phyloP scores from a whole-genome alignment of 805 yeast genomes.

The Metschnikowia lachancei region DNA sequence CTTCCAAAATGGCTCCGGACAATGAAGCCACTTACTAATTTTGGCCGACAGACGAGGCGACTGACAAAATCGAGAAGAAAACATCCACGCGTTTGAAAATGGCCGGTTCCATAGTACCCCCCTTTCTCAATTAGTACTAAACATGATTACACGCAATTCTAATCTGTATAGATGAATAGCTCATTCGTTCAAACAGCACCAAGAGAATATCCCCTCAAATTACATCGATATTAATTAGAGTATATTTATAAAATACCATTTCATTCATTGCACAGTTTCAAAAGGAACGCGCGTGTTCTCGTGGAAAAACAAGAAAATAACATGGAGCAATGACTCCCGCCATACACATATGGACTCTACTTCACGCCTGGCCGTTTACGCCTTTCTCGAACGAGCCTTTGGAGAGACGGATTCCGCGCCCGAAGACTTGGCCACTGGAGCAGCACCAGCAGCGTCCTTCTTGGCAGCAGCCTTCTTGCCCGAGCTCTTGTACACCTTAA shows the following conservation, averaged over 20 bases:
- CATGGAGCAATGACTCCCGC: background rate
- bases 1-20: too few relatives aligned
- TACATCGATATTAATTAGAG: constrained; percentile 1
- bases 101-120: too few relatives aligned
- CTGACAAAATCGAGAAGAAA: too few relatives aligned
- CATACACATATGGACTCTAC: background rate
- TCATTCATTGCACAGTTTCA: background rate
- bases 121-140: too few relatives aligned
- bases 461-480: constrained; percentile 25
- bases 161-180: too few relatives aligned
- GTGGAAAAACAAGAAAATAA: background rate
- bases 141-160: too few relatives aligned
- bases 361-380: constrained; percentile 13
- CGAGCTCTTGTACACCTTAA: constrained; percentile 69
- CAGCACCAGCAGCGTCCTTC: constrained; percentile 9
- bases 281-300: background rate
- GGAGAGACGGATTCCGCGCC: constrained; percentile 16
- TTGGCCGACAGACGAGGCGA: too few relatives aligned
- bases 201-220: too few relatives aligned
- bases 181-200: too few relatives aligned
- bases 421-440: constrained; percentile 11
- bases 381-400: constrained; percentile 39
- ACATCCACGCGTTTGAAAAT: too few relatives aligned
- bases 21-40: too few relatives aligned
- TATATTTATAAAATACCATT: background rate